Percentiles rank a stretch among this genome's conserved stretches.
Evolutionary conservation across 2,329 filamentous ascomycete genomes (phyloP).

Genomic region (Aureobasidium sp.): DNA sequence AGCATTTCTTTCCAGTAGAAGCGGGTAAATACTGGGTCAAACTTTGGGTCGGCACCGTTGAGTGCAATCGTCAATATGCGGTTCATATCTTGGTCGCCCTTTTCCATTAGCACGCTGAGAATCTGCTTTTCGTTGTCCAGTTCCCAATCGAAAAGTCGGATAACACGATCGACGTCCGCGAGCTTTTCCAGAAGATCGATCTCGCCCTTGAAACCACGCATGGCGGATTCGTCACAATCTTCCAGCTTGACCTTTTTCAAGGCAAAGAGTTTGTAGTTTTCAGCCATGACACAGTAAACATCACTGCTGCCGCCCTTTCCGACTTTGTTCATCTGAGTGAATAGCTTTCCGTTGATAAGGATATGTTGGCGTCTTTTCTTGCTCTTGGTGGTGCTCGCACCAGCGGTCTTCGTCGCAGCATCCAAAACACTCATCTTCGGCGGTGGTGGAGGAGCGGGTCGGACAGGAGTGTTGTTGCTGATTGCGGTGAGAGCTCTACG

Average conservation of each 20-base stretch:
- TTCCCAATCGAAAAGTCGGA: slow-evolving; percentile 85
- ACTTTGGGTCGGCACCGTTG: slow-evolving; percentile 59
- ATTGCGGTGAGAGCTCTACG: slow-evolving; percentile 42
- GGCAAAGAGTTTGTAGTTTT: slow-evolving; percentile 92
- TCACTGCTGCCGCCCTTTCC: slow-evolving; percentile 89
- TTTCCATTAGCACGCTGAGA: slow-evolving; percentile 90
- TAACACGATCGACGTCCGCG: slow-evolving; percentile 77
- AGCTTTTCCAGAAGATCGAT: slow-evolving; percentile 83
- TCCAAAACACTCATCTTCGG: slow-evolving; percentile 98
- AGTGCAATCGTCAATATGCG: slow-evolving; percentile 67
- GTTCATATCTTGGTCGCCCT: slow-evolving; percentile 89
- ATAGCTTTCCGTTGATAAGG: slow-evolving; percentile 82
- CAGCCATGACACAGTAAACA: slow-evolving; percentile 93
- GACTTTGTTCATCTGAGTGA: slow-evolving; percentile 81
- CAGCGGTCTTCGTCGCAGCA: slow-evolving; percentile 74
- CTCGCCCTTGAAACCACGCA: slow-evolving; percentile 86
- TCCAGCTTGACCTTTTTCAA: slow-evolving; percentile 88
- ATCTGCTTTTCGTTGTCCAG: slow-evolving; percentile 86
- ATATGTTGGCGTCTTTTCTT: slow-evolving; percentile 74
- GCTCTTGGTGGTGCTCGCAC: slow-evolving; percentile 66
- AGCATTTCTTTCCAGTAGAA: slow-evolving; percentile 99
- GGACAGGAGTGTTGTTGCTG: slow-evolving; percentile 59
- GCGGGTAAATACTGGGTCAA: slow-evolving; percentile 87
- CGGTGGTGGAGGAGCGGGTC: slow-evolving; percentile 67
- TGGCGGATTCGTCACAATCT: slow-evolving; percentile 73